Evolutionary conservation across 306 rosid species (phyloP), one percentile per base, ranked within the genome.

Genomic region (Vigna mungo): DNA sequence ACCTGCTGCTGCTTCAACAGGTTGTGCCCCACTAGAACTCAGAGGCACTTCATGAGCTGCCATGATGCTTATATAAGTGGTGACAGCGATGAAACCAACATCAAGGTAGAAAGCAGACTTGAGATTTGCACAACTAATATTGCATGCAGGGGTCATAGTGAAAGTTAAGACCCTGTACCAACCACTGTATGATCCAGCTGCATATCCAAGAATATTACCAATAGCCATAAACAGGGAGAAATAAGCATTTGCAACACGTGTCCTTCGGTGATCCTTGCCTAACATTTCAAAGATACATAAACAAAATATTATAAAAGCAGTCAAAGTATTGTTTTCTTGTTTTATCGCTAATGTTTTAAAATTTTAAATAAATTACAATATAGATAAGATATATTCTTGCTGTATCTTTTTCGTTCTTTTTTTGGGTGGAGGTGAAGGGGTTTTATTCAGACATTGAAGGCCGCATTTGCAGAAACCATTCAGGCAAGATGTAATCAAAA

Each of bases 191-290:
- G 97, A 78, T 82, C 98, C 98, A 75, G 97, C 79, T 32, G 97
- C 97, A 80, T 78, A 92, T 34, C 99, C 97, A 79, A 95, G 87
- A 87, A 92, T 55, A 85, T 95, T 95, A 63, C 99, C 99, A 78
- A 92, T 84, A 74, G 97, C 99, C 91, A 95, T 95, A 85, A 87
- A 92, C 75, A 91, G 87, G 76, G 99, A 92, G 85, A 86, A 95
- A 83, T 92, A 95, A 46, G 99, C 96, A 84, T 96, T 92, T 84
- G 98, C 99, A 34, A 92, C 97, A 51, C 96, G 91, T 66, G 87
- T 95, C 88, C 97, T 92, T 79, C 97, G 91, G 51, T 85, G 87
- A 80, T 92, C 96, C 92, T 92, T 92, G 71, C 90, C 98, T 92
- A 82, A 70, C 58, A 85, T 80, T 60, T 71, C 76, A 75, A 80